Base-by-base conservation (phyloP, 257 asterid genomes). In the Solanum pinnatisectum region DNA sequence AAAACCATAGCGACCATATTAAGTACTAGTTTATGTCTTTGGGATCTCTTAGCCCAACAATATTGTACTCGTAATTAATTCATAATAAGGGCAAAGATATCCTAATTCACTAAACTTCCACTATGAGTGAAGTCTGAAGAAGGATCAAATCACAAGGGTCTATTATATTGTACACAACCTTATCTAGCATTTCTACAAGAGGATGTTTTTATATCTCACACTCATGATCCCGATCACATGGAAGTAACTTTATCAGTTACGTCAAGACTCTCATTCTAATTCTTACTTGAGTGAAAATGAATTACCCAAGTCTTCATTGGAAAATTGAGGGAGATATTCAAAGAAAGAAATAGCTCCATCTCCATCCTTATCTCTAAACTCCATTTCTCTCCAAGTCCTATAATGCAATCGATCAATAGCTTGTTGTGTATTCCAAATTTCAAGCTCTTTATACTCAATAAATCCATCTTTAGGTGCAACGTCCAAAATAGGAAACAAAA, bases 301-400 rank as follows among this genome's bases (percentile, higher is more conserved):
- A 56, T 56, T 56, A 60, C 93, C 93, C 78, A 91, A 72, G 37
- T 91, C 91, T 71, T 87, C 87, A 30, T 70, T 15, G 13, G 90
- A 78, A 73, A 88, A 88, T 18, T 60, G 88, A 63, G 91, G 91
- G 8, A 91, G 65, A 32, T 89, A 89, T 73, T 91, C 92, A 22
- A 42, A 84, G 90, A 91, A 91, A 10, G 93, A 90, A 84, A 90
- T 18, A 5, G 87, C 86, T n/a, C 90, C 90, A 79, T 91, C 91
- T 15, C 90, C 90, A 73, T 91, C 90, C n/a, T 86, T 78, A 10
- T 90, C 93, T 35, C 87, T 88, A 15, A 27, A 84, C 25, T 86
- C 81, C 89, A 90, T 68, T 83, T 86, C 92, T 40, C 87, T 89
- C 56, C 2, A 36, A 1, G 88, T 84, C 49, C 83, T 83, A 25